These are phyloP conservation scores for Apiospora koreana DNA, from an alignment of 2,329 filamentous ascomycete species.

Conservation along the genomic window DNA sequence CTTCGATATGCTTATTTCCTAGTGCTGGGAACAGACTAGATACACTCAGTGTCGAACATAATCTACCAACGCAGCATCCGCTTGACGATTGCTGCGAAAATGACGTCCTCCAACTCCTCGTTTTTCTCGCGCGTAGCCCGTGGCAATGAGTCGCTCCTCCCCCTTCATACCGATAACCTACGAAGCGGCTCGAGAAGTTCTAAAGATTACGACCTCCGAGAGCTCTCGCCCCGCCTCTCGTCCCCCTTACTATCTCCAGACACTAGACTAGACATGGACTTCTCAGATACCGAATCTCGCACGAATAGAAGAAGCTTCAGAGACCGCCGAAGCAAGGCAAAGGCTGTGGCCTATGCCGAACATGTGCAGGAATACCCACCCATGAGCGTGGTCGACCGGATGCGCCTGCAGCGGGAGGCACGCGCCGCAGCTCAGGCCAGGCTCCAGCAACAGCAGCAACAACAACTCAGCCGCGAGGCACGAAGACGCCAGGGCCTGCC, in stretches of 20 bases:
- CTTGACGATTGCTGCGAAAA: not conserved
- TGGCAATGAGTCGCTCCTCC: conserved; percentile 18
- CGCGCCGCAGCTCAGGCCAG: not conserved
- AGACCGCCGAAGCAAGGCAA: conserved; percentile 19
- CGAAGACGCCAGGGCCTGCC: conserved; percentile 15
- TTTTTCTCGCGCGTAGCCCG: conserved; percentile 28
- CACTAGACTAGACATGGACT: not conserved
- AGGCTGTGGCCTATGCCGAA: conserved; percentile 24
- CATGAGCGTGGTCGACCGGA: conserved; percentile 16
- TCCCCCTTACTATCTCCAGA: conserved; percentile 26
- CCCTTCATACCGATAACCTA: conserved; percentile 23
- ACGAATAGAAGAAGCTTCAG: not conserved
- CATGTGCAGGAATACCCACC: conserved; percentile 14
- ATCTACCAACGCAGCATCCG: not conserved
- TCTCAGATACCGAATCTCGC: not conserved
- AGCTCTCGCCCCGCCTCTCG: conserved; percentile 32
- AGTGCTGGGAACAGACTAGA: not conserved
- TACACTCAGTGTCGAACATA: not conserved
- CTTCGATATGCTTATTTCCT: not conserved
- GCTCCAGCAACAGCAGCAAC: not conserved
- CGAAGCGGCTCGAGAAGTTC: conserved; percentile 21
- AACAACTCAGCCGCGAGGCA: not conserved
- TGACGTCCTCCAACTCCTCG: conserved; percentile 28
- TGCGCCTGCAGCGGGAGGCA: conserved; percentile 14
- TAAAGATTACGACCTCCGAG: conserved; percentile 31